Evolutionary conservation across 2,329 filamentous ascomycete species (phyloP), one percentile per base, ranked within the genome.

Genomic region (Fusarium decemcellulare): DNA sequence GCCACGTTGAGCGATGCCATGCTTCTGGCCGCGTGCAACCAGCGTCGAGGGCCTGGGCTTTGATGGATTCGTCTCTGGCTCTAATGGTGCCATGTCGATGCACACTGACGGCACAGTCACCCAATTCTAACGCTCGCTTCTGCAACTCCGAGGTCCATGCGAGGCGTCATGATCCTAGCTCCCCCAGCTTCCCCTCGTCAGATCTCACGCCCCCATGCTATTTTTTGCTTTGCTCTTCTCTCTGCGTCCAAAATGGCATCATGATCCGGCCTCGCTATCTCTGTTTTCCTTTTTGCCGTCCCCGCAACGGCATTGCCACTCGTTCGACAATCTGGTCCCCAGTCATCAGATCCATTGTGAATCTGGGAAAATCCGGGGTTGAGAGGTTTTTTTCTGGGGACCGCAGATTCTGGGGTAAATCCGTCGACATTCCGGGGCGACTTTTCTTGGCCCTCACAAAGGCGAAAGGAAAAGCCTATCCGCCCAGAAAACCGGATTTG

Each of bases 61-160:
- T 14, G 50, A 36, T 52, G 34, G 29, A 51, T 57, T 40, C 18
- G 18, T 8, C n/a, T 14, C 18, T 40, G 37, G 34, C 23, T 34
- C 36, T 51, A 12, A 73, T 71, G 46, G 54, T 68, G 54, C 63
- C 70, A 63, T 56, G 48, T 44, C 58, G 47, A 69, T 39, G 62
- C 67, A 47, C 52, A 34, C 23, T 47, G 50, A 68, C 46, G 69
- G 61, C 69, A 36, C 65, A 63, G 66, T 59, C 59, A 34, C 23
- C 42, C 15, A 48, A 57, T n/a, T 29, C 36, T 42, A 15, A 62
- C 52, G 58, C 67, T 55, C 61, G 66, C 65, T 55, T 37, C 48
- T 47, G 46, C 47, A 58, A 32, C 66, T 37, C 40, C 46, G 23
- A 47, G 34, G 57, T 39, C 54, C 65, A 53, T 32, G 37, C 27